These are phyloP conservation scores for Moricandia moricandioides DNA, from an alignment of 345 rosid species.

Conservation along the genomic window DNA sequence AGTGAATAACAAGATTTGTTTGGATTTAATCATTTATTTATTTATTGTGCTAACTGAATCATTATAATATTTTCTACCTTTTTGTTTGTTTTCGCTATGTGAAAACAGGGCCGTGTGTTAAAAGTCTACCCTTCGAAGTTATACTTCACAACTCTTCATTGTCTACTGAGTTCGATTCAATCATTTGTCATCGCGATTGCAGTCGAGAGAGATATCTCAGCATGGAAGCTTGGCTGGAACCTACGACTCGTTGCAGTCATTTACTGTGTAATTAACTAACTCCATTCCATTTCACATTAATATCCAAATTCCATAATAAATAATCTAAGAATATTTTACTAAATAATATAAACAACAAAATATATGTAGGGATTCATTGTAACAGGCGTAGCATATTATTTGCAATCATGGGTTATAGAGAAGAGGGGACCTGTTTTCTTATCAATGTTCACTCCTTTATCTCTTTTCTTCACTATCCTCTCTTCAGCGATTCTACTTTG, in stretches of 20 bases:
- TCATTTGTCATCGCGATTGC: constrained; percentile 72
- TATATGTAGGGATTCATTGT: constrained; percentile 73
- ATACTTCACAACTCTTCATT: constrained; percentile 72
- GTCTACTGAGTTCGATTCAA: constrained; percentile 71
- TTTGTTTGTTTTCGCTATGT: neutral
- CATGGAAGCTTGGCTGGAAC: constrained; percentile 87
- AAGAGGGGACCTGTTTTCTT: constrained; percentile 87
- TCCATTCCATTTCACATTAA: neutral
- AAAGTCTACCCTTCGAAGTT: constrained; percentile 81
- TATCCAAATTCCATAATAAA: neutral
- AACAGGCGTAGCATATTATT: constrained; percentile 76
- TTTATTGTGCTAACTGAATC: neutral
- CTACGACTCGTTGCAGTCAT: constrained; percentile 67
- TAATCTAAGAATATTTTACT: neutral
- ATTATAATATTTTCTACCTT: neutral
- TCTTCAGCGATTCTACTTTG: constrained; percentile 61
- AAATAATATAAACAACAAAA: neutral
- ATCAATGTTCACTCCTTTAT: constrained; percentile 84
- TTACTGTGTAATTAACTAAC: constrained; percentile 60
- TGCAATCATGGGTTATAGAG: constrained; percentile 92
- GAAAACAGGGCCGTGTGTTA: constrained; percentile 53
- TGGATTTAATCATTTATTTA: neutral
- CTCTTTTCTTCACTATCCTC: constrained; percentile 60
- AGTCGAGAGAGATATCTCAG: constrained; percentile 61
- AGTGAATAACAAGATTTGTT: neutral